Evolutionary conservation across 305 asterid genomes (phyloP), one percentile per base, ranked within the genome.

Genomic region (Plantago coronopus): DNA sequence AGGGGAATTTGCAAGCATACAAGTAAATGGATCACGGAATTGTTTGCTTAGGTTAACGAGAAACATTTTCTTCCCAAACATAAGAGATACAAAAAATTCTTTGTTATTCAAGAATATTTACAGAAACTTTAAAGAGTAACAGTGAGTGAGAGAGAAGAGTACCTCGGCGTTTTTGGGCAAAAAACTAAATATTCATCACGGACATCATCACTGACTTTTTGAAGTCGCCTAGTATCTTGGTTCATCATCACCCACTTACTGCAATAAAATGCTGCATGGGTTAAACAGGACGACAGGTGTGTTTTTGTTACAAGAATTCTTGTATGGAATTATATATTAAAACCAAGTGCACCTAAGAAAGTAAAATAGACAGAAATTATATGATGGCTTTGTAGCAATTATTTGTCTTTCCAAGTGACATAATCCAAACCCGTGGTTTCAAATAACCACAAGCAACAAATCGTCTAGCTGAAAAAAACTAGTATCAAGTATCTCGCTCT

Each of bases 211-310:
- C 74, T 74, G 65, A 93, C 95, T 74, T 93, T 93, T 81, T 86
- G 96, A 69, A 93, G 95, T 61, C 91, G 81, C 72, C 98, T 81
- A 9, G 98, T 87, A 76, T 89, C 90, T 72, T 79, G 81, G 74
- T 93, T 89, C 98, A 93, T 93, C 98, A 89, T 89, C 74, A 93
- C 88, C 98, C 98, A 93, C 79, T 89, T 89, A 81, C 98, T 93
- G 95, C 78, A 80, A 68, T 42, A 69, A 77, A 60, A 62, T 43
- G 59, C 51, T 48, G 61, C 4, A 27, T 5, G 59, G 3, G 14
- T 22, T 48, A 15, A 42, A 51, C 27, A 49, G 17, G 44, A 57
- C 23, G 40, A 53, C 2, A 23, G 23, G 27, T 27, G 45, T 19
- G 11, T 14, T 37, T 25, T 62, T 17, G 43, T 34, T 38, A 22